Percentiles rank a stretch among this genome's conserved stretches.
Conservation (phyloP, 129 eudicot genomes). For the Flaveria ramosissima region DNA sequence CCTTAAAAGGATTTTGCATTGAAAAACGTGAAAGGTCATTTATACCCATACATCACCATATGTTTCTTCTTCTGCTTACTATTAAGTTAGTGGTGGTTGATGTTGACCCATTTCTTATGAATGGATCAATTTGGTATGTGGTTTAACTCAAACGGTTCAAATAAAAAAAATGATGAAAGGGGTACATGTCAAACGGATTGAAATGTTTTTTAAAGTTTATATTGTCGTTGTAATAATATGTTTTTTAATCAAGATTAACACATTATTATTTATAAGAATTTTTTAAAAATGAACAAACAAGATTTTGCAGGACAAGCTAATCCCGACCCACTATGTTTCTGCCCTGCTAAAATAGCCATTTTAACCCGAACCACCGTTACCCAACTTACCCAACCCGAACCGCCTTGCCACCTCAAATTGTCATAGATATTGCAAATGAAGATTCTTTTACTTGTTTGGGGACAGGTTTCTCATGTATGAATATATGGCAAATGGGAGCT, state of each 20-base stretch:
- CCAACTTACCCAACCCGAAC: not conserved
- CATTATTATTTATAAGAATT: not conserved
- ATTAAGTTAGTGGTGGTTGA: not conserved
- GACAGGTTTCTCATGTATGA: conserved; percentile 92
- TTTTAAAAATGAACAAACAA: not conserved
- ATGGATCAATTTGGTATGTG: no score
- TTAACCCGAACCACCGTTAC: not conserved
- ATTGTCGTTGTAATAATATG: not conserved
- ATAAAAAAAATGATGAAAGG: not conserved
- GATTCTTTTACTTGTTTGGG: conserved; percentile 22
- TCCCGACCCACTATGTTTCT: not conserved
- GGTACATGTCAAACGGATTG: not conserved
- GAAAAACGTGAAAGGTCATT: conserved; percentile 76
- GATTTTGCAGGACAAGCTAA: not conserved
- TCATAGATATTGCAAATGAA: conserved; percentile 12
- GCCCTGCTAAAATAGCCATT: not conserved
- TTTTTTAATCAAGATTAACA: not conserved
- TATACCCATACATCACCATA: not conserved
- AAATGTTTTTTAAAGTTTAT: not conserved
- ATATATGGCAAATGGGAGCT: conserved; percentile 93
- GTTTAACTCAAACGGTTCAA: no score
- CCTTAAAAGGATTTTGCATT: conserved; percentile 90
- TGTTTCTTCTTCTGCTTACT: not conserved
- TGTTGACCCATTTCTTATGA: conserved; percentile 6
- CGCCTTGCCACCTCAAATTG: not conserved